Conservation (phyloP, 192 early-diverging fungal genomes). For the Coemansia sp. region DNA sequence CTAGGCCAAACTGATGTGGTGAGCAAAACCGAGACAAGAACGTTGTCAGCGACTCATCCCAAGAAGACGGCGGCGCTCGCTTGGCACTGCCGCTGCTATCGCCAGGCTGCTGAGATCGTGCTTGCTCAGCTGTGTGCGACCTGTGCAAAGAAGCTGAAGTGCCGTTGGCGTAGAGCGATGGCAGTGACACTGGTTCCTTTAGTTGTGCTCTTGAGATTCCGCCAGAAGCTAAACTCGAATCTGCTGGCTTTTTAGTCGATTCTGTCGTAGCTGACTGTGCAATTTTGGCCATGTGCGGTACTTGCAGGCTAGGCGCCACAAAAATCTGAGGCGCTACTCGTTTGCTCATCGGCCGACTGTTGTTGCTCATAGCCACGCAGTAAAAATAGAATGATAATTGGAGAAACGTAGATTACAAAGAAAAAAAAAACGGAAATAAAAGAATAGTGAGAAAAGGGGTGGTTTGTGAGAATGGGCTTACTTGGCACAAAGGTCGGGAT, state of each 20-base stretch:
- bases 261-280: constrained; percentile 2
- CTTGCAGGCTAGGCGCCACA: constrained; percentile 22
- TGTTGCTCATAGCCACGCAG: not conserved
- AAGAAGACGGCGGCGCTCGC: constrained; percentile 25
- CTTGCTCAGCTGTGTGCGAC: constrained; percentile 43
- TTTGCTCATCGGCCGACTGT: not conserved
- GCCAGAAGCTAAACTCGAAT: constrained; percentile 7
- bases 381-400: not conserved
- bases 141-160: constrained; percentile 11
- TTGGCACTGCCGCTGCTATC: not conserved
- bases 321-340: constrained; percentile 26
- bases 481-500: not conserved
- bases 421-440: not conserved
- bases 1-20: constrained; percentile 38
- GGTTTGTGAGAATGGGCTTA: not conserved
- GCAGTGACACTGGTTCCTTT: constrained; percentile 3
- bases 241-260: constrained; percentile 5
- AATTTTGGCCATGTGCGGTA: constrained; percentile 31
- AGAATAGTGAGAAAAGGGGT: not conserved
- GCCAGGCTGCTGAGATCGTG: constrained; percentile 15
- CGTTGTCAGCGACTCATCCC: constrained; percentile 35
- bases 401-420: not conserved
- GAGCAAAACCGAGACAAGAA: constrained; percentile 46
- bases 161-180: constrained; percentile 16
- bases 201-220: constrained; percentile 36